These are phyloP conservation scores for Saraca asoca DNA, from an alignment of 331 rosid genomes.

Conservation along the genomic window DNA sequence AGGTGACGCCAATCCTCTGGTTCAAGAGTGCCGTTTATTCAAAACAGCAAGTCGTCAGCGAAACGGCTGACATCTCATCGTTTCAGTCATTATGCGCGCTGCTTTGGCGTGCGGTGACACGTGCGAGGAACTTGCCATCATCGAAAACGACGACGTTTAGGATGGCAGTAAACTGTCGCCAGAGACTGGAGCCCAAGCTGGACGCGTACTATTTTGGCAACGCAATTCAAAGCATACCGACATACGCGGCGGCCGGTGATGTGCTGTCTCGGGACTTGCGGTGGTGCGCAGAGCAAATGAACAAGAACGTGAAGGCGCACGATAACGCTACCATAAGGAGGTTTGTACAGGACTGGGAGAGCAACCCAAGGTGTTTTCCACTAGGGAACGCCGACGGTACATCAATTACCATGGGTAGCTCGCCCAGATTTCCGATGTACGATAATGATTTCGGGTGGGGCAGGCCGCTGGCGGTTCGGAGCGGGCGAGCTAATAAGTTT, in stretches of 20 bases:
- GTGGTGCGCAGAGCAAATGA: constrained; percentile 89
- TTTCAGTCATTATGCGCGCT: constrained; percentile 82
- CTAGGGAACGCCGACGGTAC: constrained; percentile 86
- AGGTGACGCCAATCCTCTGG: constrained; percentile 44
- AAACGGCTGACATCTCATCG: constrained; percentile 64
- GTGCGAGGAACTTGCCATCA: constrained; percentile 67
- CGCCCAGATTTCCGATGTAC: constrained; percentile 90
- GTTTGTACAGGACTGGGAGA: constrained; percentile 76
- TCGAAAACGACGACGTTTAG: constrained; percentile 71
- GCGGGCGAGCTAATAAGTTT: constrained; percentile 82
- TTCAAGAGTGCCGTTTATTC: constrained; percentile 28
- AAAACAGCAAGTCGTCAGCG: constrained; percentile 18
- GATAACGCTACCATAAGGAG: constrained; percentile 51
- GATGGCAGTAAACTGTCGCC: constrained; percentile 87
- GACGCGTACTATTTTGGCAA: constrained; percentile 79
- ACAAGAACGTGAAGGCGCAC: constrained; percentile 66
- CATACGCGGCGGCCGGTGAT: constrained; percentile 54
- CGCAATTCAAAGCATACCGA: constrained; percentile 87
- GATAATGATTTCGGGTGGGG: constrained; percentile 97
- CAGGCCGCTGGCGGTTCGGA: constrained; percentile 75
- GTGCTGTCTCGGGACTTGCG: constrained; percentile 54
- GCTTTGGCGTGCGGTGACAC: constrained; percentile 78
- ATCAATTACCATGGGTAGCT: constrained; percentile 86
- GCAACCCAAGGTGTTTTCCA: constrained; percentile 71
- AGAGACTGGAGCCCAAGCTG: constrained; percentile 66